A percentile compares a stretch with the other conserved stretches of the same genome.
Evolutionary conservation across 2,329 filamentous ascomycete genomes (phyloP).

Genomic region (Dactylellina leptospora): DNA sequence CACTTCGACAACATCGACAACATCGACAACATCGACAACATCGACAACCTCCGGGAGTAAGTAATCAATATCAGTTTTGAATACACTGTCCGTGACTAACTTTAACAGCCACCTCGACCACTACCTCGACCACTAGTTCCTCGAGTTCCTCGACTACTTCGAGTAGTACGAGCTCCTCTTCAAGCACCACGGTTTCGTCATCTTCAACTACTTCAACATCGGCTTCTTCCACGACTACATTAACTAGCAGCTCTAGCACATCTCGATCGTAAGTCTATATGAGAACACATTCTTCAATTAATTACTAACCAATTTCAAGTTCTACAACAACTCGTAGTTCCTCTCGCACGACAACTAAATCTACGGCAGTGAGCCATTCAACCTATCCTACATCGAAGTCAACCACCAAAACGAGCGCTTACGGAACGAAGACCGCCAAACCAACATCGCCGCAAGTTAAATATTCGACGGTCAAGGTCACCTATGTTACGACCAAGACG

Average conservation of each 20-base stretch:
- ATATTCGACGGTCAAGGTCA: conserved; percentile 7
- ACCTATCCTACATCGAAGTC: background rate
- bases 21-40: background rate
- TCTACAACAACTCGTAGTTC: background rate
- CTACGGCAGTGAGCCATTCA: conserved; percentile 1
- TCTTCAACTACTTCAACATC: conserved; percentile 11
- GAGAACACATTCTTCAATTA: background rate
- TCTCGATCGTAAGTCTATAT: background rate
- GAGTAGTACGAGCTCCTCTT: background rate
- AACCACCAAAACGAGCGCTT: conserved; percentile 8
- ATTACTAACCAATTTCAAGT: background rate
- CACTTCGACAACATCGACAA: background rate
- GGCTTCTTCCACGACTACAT: background rate
- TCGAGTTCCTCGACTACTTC: background rate
- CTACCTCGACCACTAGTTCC: background rate
- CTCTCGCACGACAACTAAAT: background rate
- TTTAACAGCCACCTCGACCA: too few relatives aligned
- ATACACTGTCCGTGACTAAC: too few relatives aligned
- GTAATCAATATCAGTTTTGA: too few relatives aligned
- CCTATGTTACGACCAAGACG: conserved; percentile 9
- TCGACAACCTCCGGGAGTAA: too few relatives aligned
- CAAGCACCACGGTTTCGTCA: background rate
- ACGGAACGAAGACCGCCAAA: conserved; percentile 1
- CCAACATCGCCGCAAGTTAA: background rate
- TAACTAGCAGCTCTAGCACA: background rate